A percentile compares a stretch with the other conserved stretches of the same genome.
These are phyloP conservation scores for Nicotiana knightiana DNA, from an alignment of 257 asterid genomes.

Conservation along the genomic window DNA sequence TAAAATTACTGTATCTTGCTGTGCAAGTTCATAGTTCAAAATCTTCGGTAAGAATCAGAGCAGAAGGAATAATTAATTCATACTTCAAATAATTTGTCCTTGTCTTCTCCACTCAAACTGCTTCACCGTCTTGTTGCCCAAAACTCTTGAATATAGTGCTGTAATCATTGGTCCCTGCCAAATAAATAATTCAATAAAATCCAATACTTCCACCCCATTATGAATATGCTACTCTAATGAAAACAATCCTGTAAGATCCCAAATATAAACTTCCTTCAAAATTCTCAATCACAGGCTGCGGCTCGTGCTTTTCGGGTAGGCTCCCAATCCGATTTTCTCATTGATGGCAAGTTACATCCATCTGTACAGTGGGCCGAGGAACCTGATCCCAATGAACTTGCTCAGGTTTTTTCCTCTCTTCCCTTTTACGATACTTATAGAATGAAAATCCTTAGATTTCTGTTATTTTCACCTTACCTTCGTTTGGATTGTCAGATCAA, in stretches of 20 bases:
- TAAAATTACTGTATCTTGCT: neutral
- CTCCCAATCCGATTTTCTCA: conserved; percentile 69
- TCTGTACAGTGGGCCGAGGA: conserved; percentile 91
- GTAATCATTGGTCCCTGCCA: neutral
- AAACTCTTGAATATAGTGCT: neutral
- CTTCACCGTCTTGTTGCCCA: conserved; percentile 1
- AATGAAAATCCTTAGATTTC: conserved; percentile 4
- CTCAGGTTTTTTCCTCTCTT: conserved; percentile 46
- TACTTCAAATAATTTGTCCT: neutral
- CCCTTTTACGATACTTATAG: conserved; percentile 11
- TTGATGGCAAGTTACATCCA: conserved; percentile 79
- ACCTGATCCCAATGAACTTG: conserved; percentile 49
- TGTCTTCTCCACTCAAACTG: neutral
- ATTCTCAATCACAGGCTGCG: conserved; percentile 96
- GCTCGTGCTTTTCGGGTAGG: conserved; percentile 79
- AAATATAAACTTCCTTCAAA: conserved; percentile 40
- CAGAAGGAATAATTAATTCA: neutral
- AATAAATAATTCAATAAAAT: conserved; percentile 9
- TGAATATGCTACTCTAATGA: conserved; percentile 10
- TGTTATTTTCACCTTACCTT: conserved; percentile 14
- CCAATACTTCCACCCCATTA: conserved; percentile 5
- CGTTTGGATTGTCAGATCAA: conserved; percentile 54
- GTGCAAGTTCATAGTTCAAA: neutral
- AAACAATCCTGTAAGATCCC: conserved; percentile 29
- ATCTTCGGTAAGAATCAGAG: neutral